Evolutionary conservation across 2,329 filamentous ascomycete genomes (phyloP).

Genomic region (Cladosporium sp.): DNA sequence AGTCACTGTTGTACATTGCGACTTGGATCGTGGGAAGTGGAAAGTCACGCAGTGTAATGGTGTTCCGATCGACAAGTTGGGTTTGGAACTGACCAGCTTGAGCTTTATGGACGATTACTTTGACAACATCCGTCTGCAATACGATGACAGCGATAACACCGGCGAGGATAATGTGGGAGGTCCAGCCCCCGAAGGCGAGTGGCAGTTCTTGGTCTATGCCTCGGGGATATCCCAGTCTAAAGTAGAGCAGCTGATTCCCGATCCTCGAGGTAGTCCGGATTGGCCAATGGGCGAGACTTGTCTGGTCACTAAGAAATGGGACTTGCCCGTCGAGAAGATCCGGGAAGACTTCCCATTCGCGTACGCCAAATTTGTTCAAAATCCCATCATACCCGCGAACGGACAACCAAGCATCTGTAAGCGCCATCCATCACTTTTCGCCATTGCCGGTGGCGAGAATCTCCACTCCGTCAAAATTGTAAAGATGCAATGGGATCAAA

Average conservation of each 20-base stretch:
- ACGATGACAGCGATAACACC: background rate
- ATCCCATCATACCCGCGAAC: background rate
- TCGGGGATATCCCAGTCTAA: background rate
- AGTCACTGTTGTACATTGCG: background rate
- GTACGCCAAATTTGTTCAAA: background rate
- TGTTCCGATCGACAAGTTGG: background rate
- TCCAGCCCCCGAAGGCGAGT: background rate
- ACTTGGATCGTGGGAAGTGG: background rate
- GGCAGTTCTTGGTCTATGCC: background rate
- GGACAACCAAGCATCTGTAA: background rate
- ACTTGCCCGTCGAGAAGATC: background rate
- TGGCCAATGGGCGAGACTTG: background rate
- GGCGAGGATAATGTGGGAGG: background rate
- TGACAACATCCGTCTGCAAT: background rate
- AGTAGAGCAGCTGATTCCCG: background rate
- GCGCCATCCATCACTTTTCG: background rate
- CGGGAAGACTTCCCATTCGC: background rate
- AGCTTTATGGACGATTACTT: background rate
- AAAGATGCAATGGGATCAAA: background rate
- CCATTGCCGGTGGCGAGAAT: background rate
- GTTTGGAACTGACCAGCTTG: background rate
- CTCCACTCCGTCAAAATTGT: background rate
- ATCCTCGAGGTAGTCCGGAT: background rate
- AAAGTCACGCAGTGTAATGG: background rate
- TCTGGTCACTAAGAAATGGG: background rate